These are phyloP conservation scores for Taphrina communis DNA, from an alignment of 1,139 yeast species.

Conservation along the genomic window DNA sequence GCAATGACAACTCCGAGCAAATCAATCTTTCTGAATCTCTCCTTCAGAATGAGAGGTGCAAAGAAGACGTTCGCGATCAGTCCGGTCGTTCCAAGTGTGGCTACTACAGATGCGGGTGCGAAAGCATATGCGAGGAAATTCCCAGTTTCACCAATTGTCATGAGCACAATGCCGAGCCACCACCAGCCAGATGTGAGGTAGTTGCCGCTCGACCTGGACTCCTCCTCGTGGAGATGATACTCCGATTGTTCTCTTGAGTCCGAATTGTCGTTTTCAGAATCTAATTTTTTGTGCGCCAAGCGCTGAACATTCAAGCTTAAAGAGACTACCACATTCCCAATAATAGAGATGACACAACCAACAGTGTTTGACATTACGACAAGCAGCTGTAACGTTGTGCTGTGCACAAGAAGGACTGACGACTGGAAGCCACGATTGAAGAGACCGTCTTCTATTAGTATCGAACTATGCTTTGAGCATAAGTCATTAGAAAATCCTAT, in stretches of 20 bases:
- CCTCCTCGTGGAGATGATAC: neutral
- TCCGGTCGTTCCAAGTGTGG: slow-evolving; percentile 58
- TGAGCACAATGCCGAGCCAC: slow-evolving; percentile 55
- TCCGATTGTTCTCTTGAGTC: neutral
- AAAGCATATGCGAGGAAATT: slow-evolving; percentile 58
- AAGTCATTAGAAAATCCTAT: too few species aligned
- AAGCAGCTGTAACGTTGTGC: neutral
- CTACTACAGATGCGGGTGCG: slow-evolving; percentile 57
- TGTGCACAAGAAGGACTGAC: too few species aligned
- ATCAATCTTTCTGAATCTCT: slow-evolving; percentile 51
- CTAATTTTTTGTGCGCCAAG: slow-evolving; percentile 52
- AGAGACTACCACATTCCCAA: slow-evolving; percentile 53
- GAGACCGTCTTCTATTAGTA: too few species aligned
- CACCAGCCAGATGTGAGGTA: slow-evolving; percentile 49
- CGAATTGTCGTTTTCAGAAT: slow-evolving; percentile 7
- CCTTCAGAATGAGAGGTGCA: slow-evolving; percentile 57
- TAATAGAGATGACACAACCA: slow-evolving; percentile 52
- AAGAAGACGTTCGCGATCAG: slow-evolving; percentile 56
- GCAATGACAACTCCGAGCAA: slow-evolving; percentile 54
- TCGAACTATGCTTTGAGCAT: too few species aligned
- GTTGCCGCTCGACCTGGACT: neutral
- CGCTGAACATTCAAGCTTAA: slow-evolving; percentile 55
- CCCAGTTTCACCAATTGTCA: slow-evolving; percentile 56
- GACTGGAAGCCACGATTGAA: too few species aligned
- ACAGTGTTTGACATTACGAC: slow-evolving; percentile 36